Evolutionary conservation across 2,329 filamentous ascomycete species (phyloP).

Genomic region (Nigrograna mackinnonii): DNA sequence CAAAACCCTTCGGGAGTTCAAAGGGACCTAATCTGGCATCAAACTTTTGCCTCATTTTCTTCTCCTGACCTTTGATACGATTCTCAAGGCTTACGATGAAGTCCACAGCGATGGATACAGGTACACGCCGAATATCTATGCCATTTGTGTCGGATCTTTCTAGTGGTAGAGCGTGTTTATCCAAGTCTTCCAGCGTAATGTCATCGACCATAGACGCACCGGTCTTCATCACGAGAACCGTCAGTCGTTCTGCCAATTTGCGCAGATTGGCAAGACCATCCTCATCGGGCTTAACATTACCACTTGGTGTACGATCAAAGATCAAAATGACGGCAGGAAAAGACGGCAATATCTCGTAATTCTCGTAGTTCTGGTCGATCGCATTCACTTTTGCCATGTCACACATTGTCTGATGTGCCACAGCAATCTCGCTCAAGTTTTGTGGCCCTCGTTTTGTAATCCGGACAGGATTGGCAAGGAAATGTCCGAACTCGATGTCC

Average conservation of each 20-base stretch:
- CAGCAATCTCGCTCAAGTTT: constrained; percentile 2
- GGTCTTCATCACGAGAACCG: constrained; percentile 5
- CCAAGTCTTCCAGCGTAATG: constrained; percentile 1
- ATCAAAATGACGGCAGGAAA: neutral
- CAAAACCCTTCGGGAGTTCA: neutral
- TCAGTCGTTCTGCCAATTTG: constrained; percentile 1
- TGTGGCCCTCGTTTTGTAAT: constrained; percentile 2
- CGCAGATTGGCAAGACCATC: constrained; percentile 3
- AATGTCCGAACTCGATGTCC: constrained; percentile 7
- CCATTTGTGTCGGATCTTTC: constrained; percentile 1
- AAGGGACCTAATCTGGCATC: neutral
- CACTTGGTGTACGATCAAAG: neutral
- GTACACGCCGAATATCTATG: constrained; percentile 2
- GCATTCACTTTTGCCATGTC: neutral
- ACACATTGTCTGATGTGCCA: neutral
- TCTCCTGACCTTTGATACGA: neutral
- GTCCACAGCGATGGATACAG: neutral
- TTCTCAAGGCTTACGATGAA: constrained; percentile 2
- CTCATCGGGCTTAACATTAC: neutral
- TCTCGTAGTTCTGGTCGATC: neutral
- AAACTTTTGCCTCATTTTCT: neutral
- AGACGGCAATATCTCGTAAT: neutral
- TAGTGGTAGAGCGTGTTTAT: constrained; percentile 1
- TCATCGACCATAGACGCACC: constrained; percentile 1
- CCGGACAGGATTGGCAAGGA: constrained; percentile 3